These are phyloP conservation scores for Tricholoma bakamatsutake DNA, from an alignment of 768 basidiomycete genomes.

Conservation along the genomic window DNA sequence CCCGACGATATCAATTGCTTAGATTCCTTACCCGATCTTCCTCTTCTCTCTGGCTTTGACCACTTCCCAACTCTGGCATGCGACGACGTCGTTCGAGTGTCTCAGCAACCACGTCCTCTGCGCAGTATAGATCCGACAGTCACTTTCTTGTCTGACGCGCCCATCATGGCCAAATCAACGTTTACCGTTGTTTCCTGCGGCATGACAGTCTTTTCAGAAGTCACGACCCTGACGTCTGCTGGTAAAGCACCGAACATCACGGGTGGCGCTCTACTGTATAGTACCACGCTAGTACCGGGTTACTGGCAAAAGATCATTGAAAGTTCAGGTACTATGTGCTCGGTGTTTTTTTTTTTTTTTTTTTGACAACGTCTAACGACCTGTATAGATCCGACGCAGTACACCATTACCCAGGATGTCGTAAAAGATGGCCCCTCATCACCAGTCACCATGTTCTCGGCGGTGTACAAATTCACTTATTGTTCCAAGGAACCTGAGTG, in stretches of 20 bases:
- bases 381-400: conserved; percentile 55
- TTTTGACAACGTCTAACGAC: conserved; percentile 3
- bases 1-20: conserved; percentile 19
- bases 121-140: conserved; percentile 60
- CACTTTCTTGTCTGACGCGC: conserved; percentile 48
- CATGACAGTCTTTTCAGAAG: conserved; percentile 46
- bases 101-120: conserved; percentile 48
- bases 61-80: conserved; percentile 3
- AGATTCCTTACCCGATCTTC: not conserved
- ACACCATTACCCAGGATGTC: conserved; percentile 64
- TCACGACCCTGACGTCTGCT: conserved; percentile 27
- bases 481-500: conserved; percentile 13
- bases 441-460: conserved; percentile 42
- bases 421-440: conserved; percentile 26
- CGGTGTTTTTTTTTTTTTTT: conserved; percentile 10
- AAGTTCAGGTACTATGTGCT: conserved; percentile 44
- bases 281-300: conserved; percentile 52
- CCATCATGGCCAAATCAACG: conserved; percentile 45
- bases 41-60: conserved; percentile 7
- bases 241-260: conserved; percentile 21
- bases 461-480: conserved; percentile 53
- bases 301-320: conserved; percentile 59
- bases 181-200: conserved; percentile 51
- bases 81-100: conserved; percentile 25
- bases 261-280: conserved; percentile 43